A percentile compares a stretch with the other conserved stretches of the same genome.
Conservation (phyloP, 345 rosid species). For the Excoecaria cochinchinensis region DNA sequence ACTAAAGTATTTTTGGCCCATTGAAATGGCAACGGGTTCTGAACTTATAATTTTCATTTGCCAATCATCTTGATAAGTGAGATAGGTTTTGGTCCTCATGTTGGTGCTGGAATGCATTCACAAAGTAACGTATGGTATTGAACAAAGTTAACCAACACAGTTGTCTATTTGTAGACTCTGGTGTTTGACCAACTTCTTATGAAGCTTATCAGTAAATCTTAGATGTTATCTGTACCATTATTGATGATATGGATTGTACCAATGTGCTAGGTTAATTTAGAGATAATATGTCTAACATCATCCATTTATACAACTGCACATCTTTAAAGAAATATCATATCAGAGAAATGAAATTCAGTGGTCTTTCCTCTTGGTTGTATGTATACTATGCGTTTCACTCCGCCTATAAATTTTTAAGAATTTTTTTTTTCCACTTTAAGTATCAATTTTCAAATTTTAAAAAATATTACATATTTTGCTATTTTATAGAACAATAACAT, state of each 20-base stretch:
- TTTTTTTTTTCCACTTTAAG: too few relatives aligned
- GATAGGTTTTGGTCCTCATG: not conserved
- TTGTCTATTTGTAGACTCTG: not conserved
- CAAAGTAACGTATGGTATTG: not conserved
- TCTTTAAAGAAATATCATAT: not conserved
- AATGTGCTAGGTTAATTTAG: not conserved
- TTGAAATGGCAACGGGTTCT: not conserved
- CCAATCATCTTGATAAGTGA: not conserved
- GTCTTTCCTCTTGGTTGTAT: too few relatives aligned
- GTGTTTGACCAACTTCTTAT: not conserved
- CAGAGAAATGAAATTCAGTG: not conserved
- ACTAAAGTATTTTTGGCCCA: not conserved
- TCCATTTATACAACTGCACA: not conserved
- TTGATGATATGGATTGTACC: not conserved
- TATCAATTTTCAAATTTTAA: too few relatives aligned
- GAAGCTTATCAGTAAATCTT: not conserved
- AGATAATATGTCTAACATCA: not conserved
- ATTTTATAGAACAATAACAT: too few relatives aligned
- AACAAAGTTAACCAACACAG: not conserved
- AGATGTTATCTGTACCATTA: not conserved
- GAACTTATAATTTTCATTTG: not conserved
- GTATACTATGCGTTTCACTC: too few relatives aligned
- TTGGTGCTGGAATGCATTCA: not conserved
- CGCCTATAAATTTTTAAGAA: too few relatives aligned
- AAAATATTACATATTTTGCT: too few relatives aligned